A percentile compares a stretch with the other conserved stretches of the same genome.
Evolutionary conservation across 2,329 filamentous ascomycete genomes (phyloP).

Genomic region (Colletotrichum chrysophilum): DNA sequence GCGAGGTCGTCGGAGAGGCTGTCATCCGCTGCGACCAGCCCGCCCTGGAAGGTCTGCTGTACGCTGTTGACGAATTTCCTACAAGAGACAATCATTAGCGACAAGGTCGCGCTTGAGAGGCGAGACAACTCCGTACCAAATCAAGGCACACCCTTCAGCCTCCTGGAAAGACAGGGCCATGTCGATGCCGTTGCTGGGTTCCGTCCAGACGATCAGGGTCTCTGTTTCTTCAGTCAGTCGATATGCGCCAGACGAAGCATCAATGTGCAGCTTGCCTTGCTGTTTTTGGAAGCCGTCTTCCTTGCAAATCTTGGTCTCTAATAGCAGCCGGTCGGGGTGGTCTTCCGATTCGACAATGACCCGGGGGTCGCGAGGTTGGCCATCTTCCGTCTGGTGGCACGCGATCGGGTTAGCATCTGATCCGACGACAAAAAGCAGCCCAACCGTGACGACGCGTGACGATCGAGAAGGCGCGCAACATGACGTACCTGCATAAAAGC

Average conservation of each 20-base stretch:
- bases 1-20: conserved; percentile 84
- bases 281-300: conserved; percentile 99
- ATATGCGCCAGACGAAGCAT: conserved; percentile 31
- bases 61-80: conserved; percentile 93
- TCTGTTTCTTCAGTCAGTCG: conserved; percentile 59
- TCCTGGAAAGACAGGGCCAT: conserved; percentile 99
- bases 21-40: conserved; percentile 75
- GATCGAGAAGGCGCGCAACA: conserved; percentile 5
- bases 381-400: conserved; percentile 55
- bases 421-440: background rate
- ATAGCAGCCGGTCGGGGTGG: conserved; percentile 78
- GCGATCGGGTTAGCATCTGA: conserved; percentile 3
- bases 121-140: conserved; percentile 69
- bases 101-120: background rate
- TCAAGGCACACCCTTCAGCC: conserved; percentile 87
- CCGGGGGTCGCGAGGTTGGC: conserved; percentile 77
- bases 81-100: conserved; percentile 8
- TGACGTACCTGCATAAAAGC: conserved; percentile 72
- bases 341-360: conserved; percentile 96
- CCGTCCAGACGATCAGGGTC: conserved; percentile 98
- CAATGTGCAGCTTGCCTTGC: conserved; percentile 69
- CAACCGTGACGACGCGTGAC: background rate
- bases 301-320: conserved; percentile 89
- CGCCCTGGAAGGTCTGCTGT: conserved; percentile 73
- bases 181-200: conserved; percentile 80